These are phyloP conservation scores for Dactylellina parvicollis DNA, from an alignment of 2,329 filamentous ascomycete genomes.

Conservation along the genomic window DNA sequence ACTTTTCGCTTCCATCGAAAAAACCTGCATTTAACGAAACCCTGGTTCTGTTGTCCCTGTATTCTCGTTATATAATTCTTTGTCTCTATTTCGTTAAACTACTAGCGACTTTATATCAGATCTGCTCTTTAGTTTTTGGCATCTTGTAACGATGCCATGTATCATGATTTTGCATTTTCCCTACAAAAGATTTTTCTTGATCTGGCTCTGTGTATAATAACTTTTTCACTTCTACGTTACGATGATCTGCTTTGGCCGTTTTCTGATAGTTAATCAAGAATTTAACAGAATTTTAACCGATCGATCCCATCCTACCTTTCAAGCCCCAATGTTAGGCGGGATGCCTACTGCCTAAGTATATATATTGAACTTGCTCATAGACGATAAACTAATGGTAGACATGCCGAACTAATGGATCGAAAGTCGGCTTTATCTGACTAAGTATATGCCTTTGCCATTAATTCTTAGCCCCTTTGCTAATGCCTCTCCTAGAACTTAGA, in stretches of 20 bases:
- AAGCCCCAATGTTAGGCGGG: too few species aligned
- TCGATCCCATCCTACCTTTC: too few species aligned
- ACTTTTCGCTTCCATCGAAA: not conserved
- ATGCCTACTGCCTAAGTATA: too few species aligned
- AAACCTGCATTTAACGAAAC: constrained; percentile 4
- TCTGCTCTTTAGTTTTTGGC: not conserved
- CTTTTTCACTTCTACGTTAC: constrained; percentile 20
- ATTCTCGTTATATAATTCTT: constrained; percentile 12
- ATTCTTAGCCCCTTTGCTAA: too few species aligned
- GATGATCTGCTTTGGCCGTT: constrained; percentile 25
- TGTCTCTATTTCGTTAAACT: constrained; percentile 3
- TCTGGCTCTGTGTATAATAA: constrained; percentile 34
- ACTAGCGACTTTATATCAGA: not conserved
- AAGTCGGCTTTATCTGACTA: too few species aligned
- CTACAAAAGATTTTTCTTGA: constrained; percentile 6
- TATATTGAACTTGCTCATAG: too few species aligned
- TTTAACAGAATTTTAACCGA: constrained; percentile 18
- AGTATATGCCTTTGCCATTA: too few species aligned
- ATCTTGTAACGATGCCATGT: constrained; percentile 13
- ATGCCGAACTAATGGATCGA: too few species aligned
- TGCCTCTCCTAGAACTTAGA: too few species aligned
- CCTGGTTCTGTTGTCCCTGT: not conserved
- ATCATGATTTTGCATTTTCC: constrained; percentile 20
- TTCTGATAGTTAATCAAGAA: constrained; percentile 8
- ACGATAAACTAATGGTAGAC: too few species aligned